Conservation (phyloP, 1,284 basidiomycete species). For the Tilletiaria anomala region DNA sequence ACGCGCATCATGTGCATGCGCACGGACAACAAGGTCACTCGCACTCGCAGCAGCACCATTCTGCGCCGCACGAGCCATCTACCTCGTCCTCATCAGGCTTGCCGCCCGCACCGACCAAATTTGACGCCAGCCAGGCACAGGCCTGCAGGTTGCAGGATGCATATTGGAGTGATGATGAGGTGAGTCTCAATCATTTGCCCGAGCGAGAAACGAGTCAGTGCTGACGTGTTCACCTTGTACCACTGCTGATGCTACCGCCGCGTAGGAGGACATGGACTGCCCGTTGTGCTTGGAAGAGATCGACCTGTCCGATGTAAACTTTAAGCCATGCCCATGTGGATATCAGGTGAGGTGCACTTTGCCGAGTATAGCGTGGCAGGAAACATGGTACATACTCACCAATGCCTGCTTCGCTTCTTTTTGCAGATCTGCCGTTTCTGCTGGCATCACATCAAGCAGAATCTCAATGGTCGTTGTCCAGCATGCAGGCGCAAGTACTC, state of each 20-base stretch:
- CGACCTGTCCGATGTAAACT: constrained; percentile 97
- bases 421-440: constrained; percentile 93
- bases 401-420: neutral
- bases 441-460: constrained; percentile 95
- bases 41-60: neutral
- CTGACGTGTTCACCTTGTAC: constrained; percentile 1
- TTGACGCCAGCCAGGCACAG: constrained; percentile 28
- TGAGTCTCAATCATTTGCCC: constrained; percentile 7
- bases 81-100: constrained; percentile 10
- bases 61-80: neutral
- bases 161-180: constrained; percentile 93
- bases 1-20: too few species aligned
- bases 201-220: neutral
- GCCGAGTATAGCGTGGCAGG: too few species aligned
- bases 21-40: neutral
- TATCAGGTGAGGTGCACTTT: constrained; percentile 58
- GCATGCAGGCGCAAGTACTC: constrained; percentile 90
- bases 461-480: constrained; percentile 89
- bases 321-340: constrained; percentile 97
- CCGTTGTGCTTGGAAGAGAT: constrained; percentile 97
- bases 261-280: constrained; percentile 98
- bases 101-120: constrained; percentile 27
- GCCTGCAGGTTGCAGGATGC: constrained; percentile 71
- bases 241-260: too few species aligned
- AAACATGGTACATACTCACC: neutral